Base-by-base conservation (phyloP, 108 stramenopile genomes). In the Cyclostephanos invisitatus region DNA sequence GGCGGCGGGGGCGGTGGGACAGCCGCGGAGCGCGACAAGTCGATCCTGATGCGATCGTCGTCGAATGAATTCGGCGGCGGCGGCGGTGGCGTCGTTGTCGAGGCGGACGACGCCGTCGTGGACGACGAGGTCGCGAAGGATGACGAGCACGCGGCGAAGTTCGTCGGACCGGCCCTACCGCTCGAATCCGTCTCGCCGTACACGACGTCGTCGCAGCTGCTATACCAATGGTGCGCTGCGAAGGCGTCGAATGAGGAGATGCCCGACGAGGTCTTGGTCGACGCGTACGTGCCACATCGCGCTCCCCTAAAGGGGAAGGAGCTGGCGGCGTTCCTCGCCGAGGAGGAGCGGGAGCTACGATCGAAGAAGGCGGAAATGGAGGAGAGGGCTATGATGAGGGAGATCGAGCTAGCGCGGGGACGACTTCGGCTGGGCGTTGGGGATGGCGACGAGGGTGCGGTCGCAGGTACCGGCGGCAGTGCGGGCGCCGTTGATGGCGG, bases 341-440 rank as follows among this genome's bases (percentile, higher is more conserved):
- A 78, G 32, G 94, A 95, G 70, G 92, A 96, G 65, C 69, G 82
- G 44, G 80, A 86, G 21, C 71, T 85, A 11, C 57, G 77, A 25
- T 38, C 38, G 21, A 64, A 68, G 51, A 73, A 81, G 46, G 81
- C 82, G 50, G 79, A 81, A 50, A 83, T 85, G 57, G 89, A 91
- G 78, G 73, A 86, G 73, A 80, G 74, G 60, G 94, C 91, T 12
- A 90, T 95, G 87, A 76, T 91, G 68, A 85, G 83, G 25, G 90
- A 95, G 80, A 89, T 92, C 29, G 94, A 95, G 74, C 54, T 87
- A 32, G 91, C 91, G 35, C 86, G 89, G 68, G 91, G 91, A 51
- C 77, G 84, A 55, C 77, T 95, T 40, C 64, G 89, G 35, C 75
- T 95, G 35, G 89, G 87, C 28, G 90, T 88, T 62, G 88, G 91